Base-by-base conservation (phyloP, 1,139 yeast genomes). In the Protomyces pachydermus region DNA sequence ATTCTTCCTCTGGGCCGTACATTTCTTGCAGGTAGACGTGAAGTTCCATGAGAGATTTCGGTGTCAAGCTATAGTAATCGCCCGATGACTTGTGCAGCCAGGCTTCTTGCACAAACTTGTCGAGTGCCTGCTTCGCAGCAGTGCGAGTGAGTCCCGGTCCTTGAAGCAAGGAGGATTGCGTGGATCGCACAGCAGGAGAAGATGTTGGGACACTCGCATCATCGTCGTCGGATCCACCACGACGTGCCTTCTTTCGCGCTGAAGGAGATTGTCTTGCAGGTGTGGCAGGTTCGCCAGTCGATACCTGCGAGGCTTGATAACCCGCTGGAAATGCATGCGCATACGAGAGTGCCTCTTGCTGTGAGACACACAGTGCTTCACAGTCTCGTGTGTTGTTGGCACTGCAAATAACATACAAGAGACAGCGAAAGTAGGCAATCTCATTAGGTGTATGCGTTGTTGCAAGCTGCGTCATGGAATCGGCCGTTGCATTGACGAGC, bases 401-500 rank as follows among this genome's bases (percentile, higher is more conserved):
- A 32, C 54, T 39, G 42, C 54, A 60, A 9, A 60, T 60, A 55
- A 25, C 55, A 37, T 60, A 52, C 32, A 60, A 20, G 32, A 60
- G 48, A 4, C 38, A 42, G n/a, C 55, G 55, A 54, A 60, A 60
- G 39, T 54, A 60, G 34, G 48, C 48, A 35, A 60, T 60, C 39
- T 60, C 64, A 14, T 20, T 54, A 20, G 55, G 54, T n/a, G 58
- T 18, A 16, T 60, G 64, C 8, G 23, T n/a, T 16, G 64, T 60
- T 6, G 64, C 64, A 10, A 60, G 39, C 28, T 60, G 58, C 4
- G 64, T 54, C 54, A 60, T 28, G n/a, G 42, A 48, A 34, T 60
- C 64, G 10, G 64, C 54, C 3, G 64, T 46, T 23, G 64, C 54
- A 32, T 60, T 60, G 51, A 56, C 55, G 23, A 60, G 50, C 23